Percentiles rank a stretch among this genome's conserved stretches.
Conservation (phyloP, 75 land plant species). For the Isoetes taiwanensis region DNA sequence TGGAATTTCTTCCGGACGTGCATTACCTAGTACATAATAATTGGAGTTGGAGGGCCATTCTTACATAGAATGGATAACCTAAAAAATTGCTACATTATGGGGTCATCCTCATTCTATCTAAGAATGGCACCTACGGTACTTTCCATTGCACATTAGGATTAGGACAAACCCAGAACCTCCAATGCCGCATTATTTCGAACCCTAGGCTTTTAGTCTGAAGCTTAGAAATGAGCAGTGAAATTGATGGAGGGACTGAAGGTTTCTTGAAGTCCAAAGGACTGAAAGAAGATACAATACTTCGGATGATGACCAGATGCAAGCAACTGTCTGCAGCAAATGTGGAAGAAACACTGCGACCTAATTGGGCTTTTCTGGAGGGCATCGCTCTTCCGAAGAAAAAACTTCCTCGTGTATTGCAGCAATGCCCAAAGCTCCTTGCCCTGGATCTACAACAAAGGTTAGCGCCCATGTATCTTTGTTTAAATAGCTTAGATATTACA, state of each 20-base stretch:
- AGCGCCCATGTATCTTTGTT: constrained; percentile 58
- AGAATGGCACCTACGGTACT: too few species aligned
- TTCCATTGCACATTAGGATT: too few species aligned
- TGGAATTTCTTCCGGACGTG: too few species aligned
- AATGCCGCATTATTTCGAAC: too few species aligned
- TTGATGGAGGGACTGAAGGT: constrained; percentile 20
- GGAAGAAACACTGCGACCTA: constrained; percentile 49
- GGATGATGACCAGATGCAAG: constrained; percentile 54
- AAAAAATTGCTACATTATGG: too few species aligned
- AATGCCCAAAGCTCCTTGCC: constrained; percentile 71
- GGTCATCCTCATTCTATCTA: too few species aligned
- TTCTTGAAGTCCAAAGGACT: constrained; percentile 60
- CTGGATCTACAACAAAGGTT: constrained; percentile 55
- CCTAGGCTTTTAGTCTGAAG: too few species aligned
- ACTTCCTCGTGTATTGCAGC: constrained; percentile 48
- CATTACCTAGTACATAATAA: too few species aligned
- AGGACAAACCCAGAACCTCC: too few species aligned
- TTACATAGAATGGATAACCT: too few species aligned
- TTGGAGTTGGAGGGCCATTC: too few species aligned
- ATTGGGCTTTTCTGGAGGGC: constrained; percentile 55
- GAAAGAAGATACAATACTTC: constrained; percentile 31
- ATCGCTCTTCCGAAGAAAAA: constrained; percentile 67
- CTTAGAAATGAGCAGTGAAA: too few species aligned
- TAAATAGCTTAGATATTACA: constrained; percentile 43
- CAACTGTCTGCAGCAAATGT: constrained; percentile 22